Conservation (phyloP, 345 rosid species). For the Bretschneidera sinensis region DNA sequence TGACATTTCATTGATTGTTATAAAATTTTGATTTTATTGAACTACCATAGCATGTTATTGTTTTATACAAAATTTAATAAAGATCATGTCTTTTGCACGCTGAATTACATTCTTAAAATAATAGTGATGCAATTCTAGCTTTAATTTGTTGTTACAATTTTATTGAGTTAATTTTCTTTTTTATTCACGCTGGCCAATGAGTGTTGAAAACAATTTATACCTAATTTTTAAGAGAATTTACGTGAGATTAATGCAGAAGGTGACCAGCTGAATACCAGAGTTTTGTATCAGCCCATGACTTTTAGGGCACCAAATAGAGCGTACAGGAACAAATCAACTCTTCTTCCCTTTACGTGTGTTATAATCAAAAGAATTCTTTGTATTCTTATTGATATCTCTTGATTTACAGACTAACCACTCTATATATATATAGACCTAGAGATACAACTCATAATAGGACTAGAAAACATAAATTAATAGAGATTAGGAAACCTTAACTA, state of each 20-base stretch:
- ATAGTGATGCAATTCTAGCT: not conserved
- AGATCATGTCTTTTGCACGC: not conserved
- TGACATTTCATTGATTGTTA: too few species aligned
- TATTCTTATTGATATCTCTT: too few species aligned
- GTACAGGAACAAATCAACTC: not conserved
- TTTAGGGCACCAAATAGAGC: not conserved
- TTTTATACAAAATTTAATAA: not conserved
- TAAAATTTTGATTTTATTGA: too few species aligned
- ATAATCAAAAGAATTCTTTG: too few species aligned
- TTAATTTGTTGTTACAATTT: not conserved
- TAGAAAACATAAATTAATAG: too few species aligned
- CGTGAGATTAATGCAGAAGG: conserved; percentile 5
- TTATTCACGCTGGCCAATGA: not conserved
- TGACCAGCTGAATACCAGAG: not conserved
- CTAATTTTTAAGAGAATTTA: not conserved
- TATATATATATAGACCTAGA: too few species aligned
- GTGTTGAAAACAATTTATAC: conserved; percentile 3
- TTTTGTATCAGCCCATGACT: not conserved
- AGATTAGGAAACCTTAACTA: too few species aligned
- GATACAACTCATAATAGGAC: too few species aligned
- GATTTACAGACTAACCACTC: too few species aligned
- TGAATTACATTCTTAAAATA: not conserved
- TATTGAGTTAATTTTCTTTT: conserved; percentile 1
- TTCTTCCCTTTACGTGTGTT: not conserved
- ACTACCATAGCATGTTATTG: not conserved